phyloP scores from a whole-genome alignment of 768 basidiomycete species.

The Boletus subcaerulescens region DNA sequence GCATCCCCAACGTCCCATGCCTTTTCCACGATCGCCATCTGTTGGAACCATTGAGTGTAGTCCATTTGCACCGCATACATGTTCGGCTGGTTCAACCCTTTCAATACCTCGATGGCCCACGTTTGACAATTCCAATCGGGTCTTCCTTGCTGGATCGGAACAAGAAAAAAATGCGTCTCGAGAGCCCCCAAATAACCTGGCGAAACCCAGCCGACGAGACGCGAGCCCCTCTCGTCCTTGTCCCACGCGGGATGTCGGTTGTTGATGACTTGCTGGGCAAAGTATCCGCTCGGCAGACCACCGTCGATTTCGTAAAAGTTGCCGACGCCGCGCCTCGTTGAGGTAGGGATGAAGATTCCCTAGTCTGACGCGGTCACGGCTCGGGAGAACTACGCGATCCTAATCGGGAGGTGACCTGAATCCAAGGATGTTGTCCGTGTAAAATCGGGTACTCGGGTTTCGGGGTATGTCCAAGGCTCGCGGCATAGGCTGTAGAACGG shows the following conservation, averaged over 20 bases:
- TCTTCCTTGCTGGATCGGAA: constrained; percentile 1
- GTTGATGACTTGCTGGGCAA: neutral
- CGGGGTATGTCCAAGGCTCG: no score
- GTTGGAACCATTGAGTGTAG: constrained; percentile 3
- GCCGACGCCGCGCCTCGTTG: neutral
- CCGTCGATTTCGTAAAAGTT: constrained; percentile 10
- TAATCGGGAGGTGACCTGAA: constrained; percentile 6
- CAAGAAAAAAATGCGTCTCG: neutral
- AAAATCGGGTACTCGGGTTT: neutral
- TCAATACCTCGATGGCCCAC: constrained; percentile 8
- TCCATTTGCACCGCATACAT: constrained; percentile 20
- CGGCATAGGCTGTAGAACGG: no score
- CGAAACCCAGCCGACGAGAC: constrained; percentile 3
- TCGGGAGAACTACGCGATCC: constrained; percentile 2
- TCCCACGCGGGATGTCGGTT: neutral
- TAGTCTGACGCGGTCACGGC: neutral
- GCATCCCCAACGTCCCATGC: constrained; percentile 19
- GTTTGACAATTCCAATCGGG: constrained; percentile 6
- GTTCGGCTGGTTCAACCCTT: constrained; percentile 1
- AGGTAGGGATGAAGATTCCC: constrained; percentile 4
- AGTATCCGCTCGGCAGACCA: neutral
- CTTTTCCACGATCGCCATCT: constrained; percentile 13
- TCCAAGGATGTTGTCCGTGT: neutral
- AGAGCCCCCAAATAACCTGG: neutral
- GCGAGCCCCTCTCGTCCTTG: neutral